Percentiles rank a stretch among this genome's conserved stretches.
Conservation (phyloP, 768 basidiomycete genomes). For the Hypholoma sublateritium region DNA sequence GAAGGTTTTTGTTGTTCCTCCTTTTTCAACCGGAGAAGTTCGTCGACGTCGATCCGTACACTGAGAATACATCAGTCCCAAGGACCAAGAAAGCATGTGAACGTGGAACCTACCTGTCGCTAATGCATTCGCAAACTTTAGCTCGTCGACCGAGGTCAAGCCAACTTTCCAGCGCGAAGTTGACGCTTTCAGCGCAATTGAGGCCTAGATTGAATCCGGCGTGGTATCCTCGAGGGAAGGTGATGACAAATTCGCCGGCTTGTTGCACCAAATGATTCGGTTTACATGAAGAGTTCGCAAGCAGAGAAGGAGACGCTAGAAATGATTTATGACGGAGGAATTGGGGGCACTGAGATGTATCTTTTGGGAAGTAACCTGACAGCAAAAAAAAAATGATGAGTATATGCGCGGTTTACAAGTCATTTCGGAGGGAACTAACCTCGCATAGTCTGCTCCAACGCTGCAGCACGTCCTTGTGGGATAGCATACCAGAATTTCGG, state of each 20-base stretch:
- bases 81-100: not conserved
- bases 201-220: constrained; percentile 96
- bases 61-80: constrained; percentile 38
- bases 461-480: constrained; percentile 79
- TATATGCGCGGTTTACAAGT: not conserved
- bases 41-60: constrained; percentile 92
- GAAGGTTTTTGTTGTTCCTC: constrained; percentile 32
- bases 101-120: constrained; percentile 56
- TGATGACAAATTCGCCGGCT: constrained; percentile 94
- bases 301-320: constrained; percentile 81
- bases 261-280: constrained; percentile 92
- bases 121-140: constrained; percentile 70
- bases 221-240: constrained; percentile 93
- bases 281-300: constrained; percentile 75
- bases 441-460: constrained; percentile 89
- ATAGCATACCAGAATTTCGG: constrained; percentile 98
- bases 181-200: constrained; percentile 97
- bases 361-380: constrained; percentile 86
- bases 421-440: constrained; percentile 41
- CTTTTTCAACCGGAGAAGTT: constrained; percentile 69
- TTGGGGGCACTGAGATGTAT: constrained; percentile 82
- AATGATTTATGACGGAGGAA: constrained; percentile 97
- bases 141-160: constrained; percentile 84
- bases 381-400: not conserved
- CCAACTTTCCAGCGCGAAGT: constrained; percentile 96